Base-by-base conservation (phyloP, 108 stramenopile genomes). In the Fragilaria crotonensis region DNA sequence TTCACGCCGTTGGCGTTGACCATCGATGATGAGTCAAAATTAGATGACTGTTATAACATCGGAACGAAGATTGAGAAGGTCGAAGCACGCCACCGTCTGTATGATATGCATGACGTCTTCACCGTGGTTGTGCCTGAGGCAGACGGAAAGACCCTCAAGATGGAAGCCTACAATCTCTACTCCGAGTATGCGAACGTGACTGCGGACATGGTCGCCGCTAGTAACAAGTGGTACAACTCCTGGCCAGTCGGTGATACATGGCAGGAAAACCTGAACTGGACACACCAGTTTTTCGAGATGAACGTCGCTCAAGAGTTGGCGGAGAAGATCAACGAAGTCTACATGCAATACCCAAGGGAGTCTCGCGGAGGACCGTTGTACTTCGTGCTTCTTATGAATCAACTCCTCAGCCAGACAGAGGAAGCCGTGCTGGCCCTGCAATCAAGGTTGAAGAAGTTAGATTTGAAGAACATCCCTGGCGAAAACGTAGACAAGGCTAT, bases 21-120 rank as follows among this genome's bases (percentile, higher is more conserved):
- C 11, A 7, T 41, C 14, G 36, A 41, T 41, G 36, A 41, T 14
- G 11, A 7, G 14, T 7, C 7, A 11, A 41, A 41, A 14, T 14
- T 41, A 14, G 36, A 7, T 11, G 36, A 41, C 7, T 11, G 11
- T 41, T 41, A 41, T 41, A 14, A 41, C 14, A 11, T 41, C 7
- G 36, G 14, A 14, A 41, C 14, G 36, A 41, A 11, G 7, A 41
- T 41, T 41, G 36, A 7, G 14, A 7, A 41, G 7, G 14, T 14
- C 14, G 7, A 14, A 11, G 14, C 36, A 11, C 36, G 14, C 14
- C 36, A 41, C 14, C 11, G 7, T 41, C 7, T 11, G 36, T 41
- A 41, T 41, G 36, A 41, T 41, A 41, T 41, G 36, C 36, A 41
- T 41, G 36, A 41, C 14, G 36, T 41, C 36, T 41, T 41, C 36